These are phyloP conservation scores for Globisporangium carolinianum DNA, from an alignment of 352 stramenopile species.

Conservation along the genomic window DNA sequence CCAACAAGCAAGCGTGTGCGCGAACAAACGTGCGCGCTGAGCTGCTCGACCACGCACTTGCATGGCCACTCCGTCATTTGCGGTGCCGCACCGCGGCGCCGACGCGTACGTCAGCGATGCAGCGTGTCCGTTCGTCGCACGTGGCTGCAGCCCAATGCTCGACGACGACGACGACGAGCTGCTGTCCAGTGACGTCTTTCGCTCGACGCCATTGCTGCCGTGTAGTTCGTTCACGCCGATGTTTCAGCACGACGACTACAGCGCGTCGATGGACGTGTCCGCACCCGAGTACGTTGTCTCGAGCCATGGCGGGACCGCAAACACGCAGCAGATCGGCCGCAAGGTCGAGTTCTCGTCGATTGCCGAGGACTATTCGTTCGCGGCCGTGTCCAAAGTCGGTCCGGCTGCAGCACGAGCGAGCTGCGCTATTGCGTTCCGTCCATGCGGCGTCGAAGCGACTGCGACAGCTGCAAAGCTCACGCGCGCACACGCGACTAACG, in stretches of 20 bases:
- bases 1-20: too few species aligned
- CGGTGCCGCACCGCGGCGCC: constrained; percentile 4
- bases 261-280: constrained; percentile 2
- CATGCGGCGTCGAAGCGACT: constrained; percentile 7
- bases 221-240: constrained; percentile 15
- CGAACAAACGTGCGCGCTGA: too few species aligned
- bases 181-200: constrained; percentile 32
- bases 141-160: constrained; percentile 26
- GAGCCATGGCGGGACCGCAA: constrained; percentile 12
- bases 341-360: constrained; percentile 54
- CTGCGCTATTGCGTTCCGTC: constrained; percentile 3
- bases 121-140: constrained; percentile 39
- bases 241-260: constrained; percentile 5
- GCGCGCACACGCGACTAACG: background rate
- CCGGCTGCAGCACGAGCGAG: constrained; percentile 10
- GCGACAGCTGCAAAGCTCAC: constrained; percentile 4
- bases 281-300: constrained; percentile 15
- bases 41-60: background rate
- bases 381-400: constrained; percentile 24
- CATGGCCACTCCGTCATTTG: constrained; percentile 14
- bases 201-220: constrained; percentile 33
- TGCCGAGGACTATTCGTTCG: constrained; percentile 42
- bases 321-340: constrained; percentile 17
- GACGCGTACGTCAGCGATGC: constrained; percentile 11
- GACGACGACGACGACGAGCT: constrained; percentile 61